These are phyloP conservation scores for Blastobotrys elegans DNA, from an alignment of 1,139 yeast species.

Conservation along the genomic window DNA sequence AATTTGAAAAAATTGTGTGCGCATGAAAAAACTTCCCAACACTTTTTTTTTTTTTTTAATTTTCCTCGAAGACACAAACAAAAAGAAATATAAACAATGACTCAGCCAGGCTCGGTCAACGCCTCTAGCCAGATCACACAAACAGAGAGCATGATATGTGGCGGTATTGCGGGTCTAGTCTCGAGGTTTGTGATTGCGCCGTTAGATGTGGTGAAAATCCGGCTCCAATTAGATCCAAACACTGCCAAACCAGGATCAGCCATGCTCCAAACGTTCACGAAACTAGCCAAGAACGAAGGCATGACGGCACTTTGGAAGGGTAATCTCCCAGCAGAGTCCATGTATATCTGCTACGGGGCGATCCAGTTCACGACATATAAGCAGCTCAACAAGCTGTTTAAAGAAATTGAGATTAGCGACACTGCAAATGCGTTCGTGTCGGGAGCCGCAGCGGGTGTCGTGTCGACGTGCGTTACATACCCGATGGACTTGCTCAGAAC, in stretches of 20 bases:
- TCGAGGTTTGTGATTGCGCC: slow-evolving; percentile 72
- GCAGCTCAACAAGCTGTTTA: slow-evolving; percentile 42
- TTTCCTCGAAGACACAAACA: not conserved
- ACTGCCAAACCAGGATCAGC: slow-evolving; percentile 30
- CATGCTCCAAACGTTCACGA: slow-evolving; percentile 30
- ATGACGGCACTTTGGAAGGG: slow-evolving; percentile 85
- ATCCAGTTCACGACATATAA: slow-evolving; percentile 76
- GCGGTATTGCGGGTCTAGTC: slow-evolving; percentile 64
- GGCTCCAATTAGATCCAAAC: slow-evolving; percentile 58
- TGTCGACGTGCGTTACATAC: slow-evolving; percentile 70
- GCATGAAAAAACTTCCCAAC: not conserved
- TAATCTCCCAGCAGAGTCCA: slow-evolving; percentile 81
- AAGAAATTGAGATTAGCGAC: slow-evolving; percentile 34
- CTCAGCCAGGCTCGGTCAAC: slow-evolving; percentile 29
- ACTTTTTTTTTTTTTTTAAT: not conserved
- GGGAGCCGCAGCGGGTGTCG: slow-evolving; percentile 73
- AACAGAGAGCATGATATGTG: slow-evolving; percentile 51
- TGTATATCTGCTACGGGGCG: slow-evolving; percentile 83
- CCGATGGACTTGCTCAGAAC: slow-evolving; percentile 89
- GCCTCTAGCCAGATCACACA: not conserved
- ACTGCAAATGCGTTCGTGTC: slow-evolving; percentile 46
- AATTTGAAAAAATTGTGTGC: not conserved
- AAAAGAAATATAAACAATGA: slow-evolving; percentile 27
- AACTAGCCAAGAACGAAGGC: slow-evolving; percentile 48
- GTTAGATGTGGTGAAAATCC: slow-evolving; percentile 78